Conservation (phyloP, 805 yeast genomes). For the Saccharomycopsis sp. region DNA sequence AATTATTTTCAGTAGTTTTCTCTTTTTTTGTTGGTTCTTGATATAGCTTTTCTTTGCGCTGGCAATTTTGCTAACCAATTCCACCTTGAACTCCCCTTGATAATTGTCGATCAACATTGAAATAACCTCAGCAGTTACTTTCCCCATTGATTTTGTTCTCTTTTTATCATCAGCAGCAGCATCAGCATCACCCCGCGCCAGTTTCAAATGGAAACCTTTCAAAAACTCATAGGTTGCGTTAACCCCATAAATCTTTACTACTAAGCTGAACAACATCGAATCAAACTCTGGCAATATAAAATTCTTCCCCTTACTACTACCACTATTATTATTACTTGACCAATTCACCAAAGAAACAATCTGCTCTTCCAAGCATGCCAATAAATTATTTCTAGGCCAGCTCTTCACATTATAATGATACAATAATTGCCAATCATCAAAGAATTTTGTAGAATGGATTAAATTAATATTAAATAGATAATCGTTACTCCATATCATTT, state of each 20-base stretch:
- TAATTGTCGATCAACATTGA: too few relatives aligned
- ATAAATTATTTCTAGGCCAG: background rate
- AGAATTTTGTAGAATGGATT: conserved; percentile 11
- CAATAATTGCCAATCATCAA: conserved; percentile 5
- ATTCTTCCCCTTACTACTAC: background rate
- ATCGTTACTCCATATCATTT: conserved; percentile 6
- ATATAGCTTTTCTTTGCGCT: too few relatives aligned
- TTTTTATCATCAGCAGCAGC: too few relatives aligned
- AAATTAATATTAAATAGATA: conserved; percentile 12
- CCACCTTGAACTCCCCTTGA: too few relatives aligned
- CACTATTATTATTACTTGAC: conserved; percentile 10
- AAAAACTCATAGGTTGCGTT: background rate
- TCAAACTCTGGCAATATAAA: conserved; percentile 13
- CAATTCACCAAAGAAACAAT: conserved; percentile 13
- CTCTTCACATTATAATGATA: conserved; percentile 7
- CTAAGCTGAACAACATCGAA: conserved; percentile 7
- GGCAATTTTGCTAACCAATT: too few relatives aligned
- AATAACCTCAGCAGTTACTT: too few relatives aligned
- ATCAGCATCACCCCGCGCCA: too few relatives aligned
- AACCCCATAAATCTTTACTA: conserved; percentile 1
- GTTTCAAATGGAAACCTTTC: too few relatives aligned
- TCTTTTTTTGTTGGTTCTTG: too few relatives aligned
- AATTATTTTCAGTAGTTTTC: too few relatives aligned
- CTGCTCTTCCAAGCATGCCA: conserved; percentile 10
- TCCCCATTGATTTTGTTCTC: too few relatives aligned